phyloP scores from a whole-genome alignment of 2,329 filamentous ascomycete species.

The Neonectria neomacrospora region DNA sequence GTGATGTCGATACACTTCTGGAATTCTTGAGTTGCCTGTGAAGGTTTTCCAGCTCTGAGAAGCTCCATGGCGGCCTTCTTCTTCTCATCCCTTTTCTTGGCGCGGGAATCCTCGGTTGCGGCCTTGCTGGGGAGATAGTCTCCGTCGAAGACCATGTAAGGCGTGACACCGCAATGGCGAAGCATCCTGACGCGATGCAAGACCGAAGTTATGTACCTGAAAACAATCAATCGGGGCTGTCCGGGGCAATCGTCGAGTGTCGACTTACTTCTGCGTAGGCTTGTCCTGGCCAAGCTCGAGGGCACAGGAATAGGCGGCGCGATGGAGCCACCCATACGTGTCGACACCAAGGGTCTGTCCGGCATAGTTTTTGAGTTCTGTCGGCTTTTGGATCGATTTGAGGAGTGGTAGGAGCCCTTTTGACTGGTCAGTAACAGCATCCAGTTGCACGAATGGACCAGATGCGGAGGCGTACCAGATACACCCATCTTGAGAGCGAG shows the following conservation, averaged over 20 bases:
- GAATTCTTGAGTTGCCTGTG: constrained; percentile 85
- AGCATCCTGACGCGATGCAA: constrained; percentile 95
- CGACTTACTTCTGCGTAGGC: constrained; percentile 82
- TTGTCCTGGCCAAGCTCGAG: constrained; percentile 90
- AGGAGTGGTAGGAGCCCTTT: constrained; percentile 87
- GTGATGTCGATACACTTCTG: constrained; percentile 97
- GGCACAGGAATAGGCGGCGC: constrained; percentile 89
- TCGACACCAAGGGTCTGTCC: constrained; percentile 95
- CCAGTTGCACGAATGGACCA: background rate
- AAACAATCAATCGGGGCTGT: constrained; percentile 7
- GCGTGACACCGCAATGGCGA: constrained; percentile 90
- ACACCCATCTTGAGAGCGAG: constrained; percentile 50
- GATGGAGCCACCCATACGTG: constrained; percentile 97
- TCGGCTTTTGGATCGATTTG: constrained; percentile 94
- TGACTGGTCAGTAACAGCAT: constrained; percentile 33
- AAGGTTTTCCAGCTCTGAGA: constrained; percentile 80
- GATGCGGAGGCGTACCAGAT: constrained; percentile 44
- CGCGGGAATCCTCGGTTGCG: constrained; percentile 81
- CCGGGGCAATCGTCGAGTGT: background rate
- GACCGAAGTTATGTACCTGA: constrained; percentile 87
- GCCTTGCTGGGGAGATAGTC: constrained; percentile 95
- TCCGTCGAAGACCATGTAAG: constrained; percentile 95
- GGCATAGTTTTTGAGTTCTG: constrained; percentile 84
- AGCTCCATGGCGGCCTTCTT: constrained; percentile 81
- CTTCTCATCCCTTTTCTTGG: constrained; percentile 80